Base-by-base conservation (phyloP, 179 eudicot species). In the Gypsophila paniculata region DNA sequence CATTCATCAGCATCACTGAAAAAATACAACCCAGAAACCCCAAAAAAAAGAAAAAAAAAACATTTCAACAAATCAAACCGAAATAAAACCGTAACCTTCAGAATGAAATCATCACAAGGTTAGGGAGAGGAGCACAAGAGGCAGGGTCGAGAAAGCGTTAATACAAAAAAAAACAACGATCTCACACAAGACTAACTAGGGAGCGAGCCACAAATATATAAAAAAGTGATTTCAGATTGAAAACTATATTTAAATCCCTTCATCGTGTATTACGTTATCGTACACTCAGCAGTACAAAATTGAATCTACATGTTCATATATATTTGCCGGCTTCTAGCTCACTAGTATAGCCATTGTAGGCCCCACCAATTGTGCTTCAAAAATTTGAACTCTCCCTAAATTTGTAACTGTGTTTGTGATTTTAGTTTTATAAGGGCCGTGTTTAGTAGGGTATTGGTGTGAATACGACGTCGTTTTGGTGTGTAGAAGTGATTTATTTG, bases 51-150 rank as follows among this genome's bases (percentile, higher is more conserved):
- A 7, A 5, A 0, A 59, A 60, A 18, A 29, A 60, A 25, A 26
- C 14, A 3, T n/a, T 8, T 8, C 19, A 21, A 65, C 29, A 21
- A 48, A 5, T 4, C 26, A 32, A 18, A 34, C 44, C 15, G 34
- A 36, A n/a, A 7, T 0, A 34, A 54, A 59, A 68, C 13, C 6
- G 9, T 5, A 71, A 76, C 79, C 79, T 71, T 76, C 75, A 76
- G 79, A 46, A n/a, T n/a, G n/a, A 42, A 63, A 44, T 76, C 77
- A 74, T 74, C 79, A 76, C 18, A 65, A 76, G 79, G 79, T 71
- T 58, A 22, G 54, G 79, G 75, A 71, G 72, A 74, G 79, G 75
- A 76, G 79, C 79, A 68, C 23, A 12, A 67, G 38, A 64, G 75
- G 60, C 57, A 9, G 65, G 75, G 17, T 29, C 32, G 6, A 29